phyloP scores from a whole-genome alignment of 768 basidiomycete species.

The Mycena kentingensis region DNA sequence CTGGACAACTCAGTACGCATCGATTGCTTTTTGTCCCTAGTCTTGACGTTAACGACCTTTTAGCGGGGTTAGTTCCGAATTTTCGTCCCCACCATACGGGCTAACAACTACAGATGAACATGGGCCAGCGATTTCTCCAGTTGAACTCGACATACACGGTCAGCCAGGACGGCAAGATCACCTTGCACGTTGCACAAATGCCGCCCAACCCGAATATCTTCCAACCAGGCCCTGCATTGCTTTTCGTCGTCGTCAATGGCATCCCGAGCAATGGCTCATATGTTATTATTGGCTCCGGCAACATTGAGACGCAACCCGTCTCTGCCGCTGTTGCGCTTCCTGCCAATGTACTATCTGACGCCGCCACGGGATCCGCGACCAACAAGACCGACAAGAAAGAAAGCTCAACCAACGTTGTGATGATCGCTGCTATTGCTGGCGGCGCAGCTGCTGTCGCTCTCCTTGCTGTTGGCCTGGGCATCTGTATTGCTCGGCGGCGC shows the following conservation, averaged over 20 bases:
- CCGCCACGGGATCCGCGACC: slow-evolving; percentile 41
- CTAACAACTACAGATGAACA: slow-evolving; percentile 57
- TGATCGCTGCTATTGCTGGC: slow-evolving; percentile 19
- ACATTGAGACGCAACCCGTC: slow-evolving; percentile 69
- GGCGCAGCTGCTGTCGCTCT: slow-evolving; percentile 13
- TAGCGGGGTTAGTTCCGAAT: no score
- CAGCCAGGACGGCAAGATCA: slow-evolving; percentile 70
- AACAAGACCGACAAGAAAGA: background rate
- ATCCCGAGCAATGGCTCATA: slow-evolving; percentile 79
- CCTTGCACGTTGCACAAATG: slow-evolving; percentile 77
- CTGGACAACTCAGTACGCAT: slow-evolving; percentile 65
- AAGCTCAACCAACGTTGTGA: slow-evolving; percentile 5
- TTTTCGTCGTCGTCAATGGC: slow-evolving; percentile 83
- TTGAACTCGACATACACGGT: slow-evolving; percentile 86
- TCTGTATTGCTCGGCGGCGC: slow-evolving; percentile 17
- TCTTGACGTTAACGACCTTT: no score
- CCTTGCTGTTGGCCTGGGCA: slow-evolving; percentile 7
- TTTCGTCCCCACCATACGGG: no score
- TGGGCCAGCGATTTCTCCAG: slow-evolving; percentile 81
- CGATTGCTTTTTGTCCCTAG: no score
- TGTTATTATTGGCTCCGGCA: slow-evolving; percentile 78
- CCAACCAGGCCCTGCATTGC: slow-evolving; percentile 83
- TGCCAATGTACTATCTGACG: slow-evolving; percentile 44
- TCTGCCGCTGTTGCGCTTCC: slow-evolving; percentile 49
- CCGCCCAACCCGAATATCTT: slow-evolving; percentile 85